Conservation (phyloP, 257 asterid species). For the Linderniella brevidens region DNA sequence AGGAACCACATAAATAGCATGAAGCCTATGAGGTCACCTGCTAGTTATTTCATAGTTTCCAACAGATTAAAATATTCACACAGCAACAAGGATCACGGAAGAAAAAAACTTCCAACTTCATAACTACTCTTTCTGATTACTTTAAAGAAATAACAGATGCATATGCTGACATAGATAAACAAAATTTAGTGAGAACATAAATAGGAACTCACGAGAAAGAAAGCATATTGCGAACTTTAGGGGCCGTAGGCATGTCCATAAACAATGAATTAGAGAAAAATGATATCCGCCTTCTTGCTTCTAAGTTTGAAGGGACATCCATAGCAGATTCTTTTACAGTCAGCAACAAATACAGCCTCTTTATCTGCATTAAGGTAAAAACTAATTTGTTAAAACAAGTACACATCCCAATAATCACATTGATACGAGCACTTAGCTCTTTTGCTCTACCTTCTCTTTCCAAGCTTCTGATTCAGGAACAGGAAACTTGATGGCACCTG, state of each 20-base stretch:
- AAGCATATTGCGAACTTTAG: slow-evolving; percentile 98
- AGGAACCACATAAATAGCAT: no score
- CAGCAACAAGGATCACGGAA: no score
- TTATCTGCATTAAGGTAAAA: slow-evolving; percentile 45
- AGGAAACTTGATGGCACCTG: slow-evolving; percentile 91
- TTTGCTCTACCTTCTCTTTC: slow-evolving; percentile 69
- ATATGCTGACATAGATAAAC: slow-evolving; percentile 2
- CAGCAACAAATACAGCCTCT: slow-evolving; percentile 77
- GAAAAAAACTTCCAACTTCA: no score
- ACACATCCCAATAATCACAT: slow-evolving; percentile 3
- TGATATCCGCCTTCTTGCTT: slow-evolving; percentile 96
- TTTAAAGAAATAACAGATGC: no score
- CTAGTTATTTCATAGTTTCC: no score
- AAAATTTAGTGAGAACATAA: not conserved
- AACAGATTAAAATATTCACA: no score
- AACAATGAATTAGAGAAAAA: slow-evolving; percentile 95
- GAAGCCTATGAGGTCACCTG: no score
- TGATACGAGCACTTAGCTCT: slow-evolving; percentile 4
- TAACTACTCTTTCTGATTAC: no score
- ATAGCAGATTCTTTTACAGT: slow-evolving; percentile 98
- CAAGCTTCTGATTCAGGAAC: slow-evolving; percentile 88
- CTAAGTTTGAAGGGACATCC: slow-evolving; percentile 96
- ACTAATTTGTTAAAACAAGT: slow-evolving; percentile 7
- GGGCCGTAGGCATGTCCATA: slow-evolving; percentile 97
- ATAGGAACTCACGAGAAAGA: slow-evolving; percentile 82